These are phyloP conservation scores for Pugionium dolabratum DNA, from an alignment of 345 rosid genomes.

Conservation along the genomic window DNA sequence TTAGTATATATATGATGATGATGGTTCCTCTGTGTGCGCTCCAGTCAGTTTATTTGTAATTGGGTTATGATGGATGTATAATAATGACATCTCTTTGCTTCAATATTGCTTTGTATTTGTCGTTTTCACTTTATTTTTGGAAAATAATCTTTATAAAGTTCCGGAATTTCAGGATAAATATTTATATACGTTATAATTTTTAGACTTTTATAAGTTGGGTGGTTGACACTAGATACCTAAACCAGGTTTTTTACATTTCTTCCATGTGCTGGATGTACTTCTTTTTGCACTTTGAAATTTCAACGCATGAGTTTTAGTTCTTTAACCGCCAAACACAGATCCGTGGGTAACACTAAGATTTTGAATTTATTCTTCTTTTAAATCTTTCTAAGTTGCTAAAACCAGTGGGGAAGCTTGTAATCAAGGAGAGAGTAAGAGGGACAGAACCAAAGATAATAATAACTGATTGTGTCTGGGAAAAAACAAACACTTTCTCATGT, in stretches of 20 bases:
- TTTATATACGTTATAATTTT: neutral
- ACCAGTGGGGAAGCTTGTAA: constrained; percentile 6
- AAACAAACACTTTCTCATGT: constrained; percentile 15
- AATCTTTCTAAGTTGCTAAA: constrained; percentile 25
- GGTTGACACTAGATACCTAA: no score
- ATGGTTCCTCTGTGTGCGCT: constrained; percentile 32
- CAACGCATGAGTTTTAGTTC: no score
- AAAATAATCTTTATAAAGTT: constrained; percentile 8
- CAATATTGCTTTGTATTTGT: constrained; percentile 9
- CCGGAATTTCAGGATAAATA: constrained; percentile 34
- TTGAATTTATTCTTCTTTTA: neutral
- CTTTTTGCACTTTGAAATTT: no score
- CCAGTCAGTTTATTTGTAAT: constrained; percentile 36
- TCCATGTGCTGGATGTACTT: no score
- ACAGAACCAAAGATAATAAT: constrained; percentile 28
- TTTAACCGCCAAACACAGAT: neutral
- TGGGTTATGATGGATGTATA: constrained; percentile 32
- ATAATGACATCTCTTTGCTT: constrained; percentile 34
- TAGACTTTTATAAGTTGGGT: no score
- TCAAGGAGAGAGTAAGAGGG: neutral
- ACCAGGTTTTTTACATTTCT: no score
- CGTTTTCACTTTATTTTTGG: constrained; percentile 27
- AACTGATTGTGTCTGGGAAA: constrained; percentile 19
- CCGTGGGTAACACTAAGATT: neutral
- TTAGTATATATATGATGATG: constrained; percentile 15